Percentiles rank a stretch among this genome's conserved stretches.
Evolutionary conservation across 805 yeast species (phyloP).

Genomic region (Candida awuae): DNA sequence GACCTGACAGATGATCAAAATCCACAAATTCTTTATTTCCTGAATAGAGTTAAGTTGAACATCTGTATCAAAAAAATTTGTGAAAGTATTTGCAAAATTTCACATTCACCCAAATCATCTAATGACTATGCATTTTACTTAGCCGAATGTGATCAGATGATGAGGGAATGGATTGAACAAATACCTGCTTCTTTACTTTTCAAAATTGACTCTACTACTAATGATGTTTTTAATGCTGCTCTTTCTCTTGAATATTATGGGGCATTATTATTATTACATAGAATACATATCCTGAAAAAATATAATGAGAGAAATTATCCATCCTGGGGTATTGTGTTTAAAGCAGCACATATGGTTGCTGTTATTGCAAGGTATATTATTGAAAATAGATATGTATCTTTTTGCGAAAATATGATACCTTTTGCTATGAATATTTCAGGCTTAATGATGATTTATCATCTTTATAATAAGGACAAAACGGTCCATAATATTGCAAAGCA

Average conservation of each 20-base stretch:
- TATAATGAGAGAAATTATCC: constrained; percentile 35
- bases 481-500: constrained; percentile 21
- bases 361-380: constrained; percentile 50
- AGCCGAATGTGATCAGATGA: constrained; percentile 62
- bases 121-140: constrained; percentile 24
- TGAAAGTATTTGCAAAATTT: constrained; percentile 10
- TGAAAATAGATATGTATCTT: constrained; percentile 47
- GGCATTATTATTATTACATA: constrained; percentile 60
- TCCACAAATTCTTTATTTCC: constrained; percentile 47
- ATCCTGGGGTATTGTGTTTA: constrained; percentile 74
- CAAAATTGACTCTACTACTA: constrained; percentile 42
- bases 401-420: constrained; percentile 13
- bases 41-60: constrained; percentile 54
- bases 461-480: constrained; percentile 25
- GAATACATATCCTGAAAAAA: constrained; percentile 50
- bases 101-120: constrained; percentile 24
- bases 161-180: constrained; percentile 70
- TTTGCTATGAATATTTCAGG: constrained; percentile 59
- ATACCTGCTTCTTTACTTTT: constrained; percentile 58
- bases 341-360: constrained; percentile 70
- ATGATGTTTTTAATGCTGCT: constrained; percentile 31
- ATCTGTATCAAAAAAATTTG: constrained; percentile 56
- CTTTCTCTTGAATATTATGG: constrained; percentile 68
- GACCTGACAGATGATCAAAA: constrained; percentile 50
- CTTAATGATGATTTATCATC: constrained; percentile 65